Evolutionary conservation across 345 rosid genomes (phyloP), one percentile per base, ranked within the genome.

Genomic region (Acer campestre): DNA sequence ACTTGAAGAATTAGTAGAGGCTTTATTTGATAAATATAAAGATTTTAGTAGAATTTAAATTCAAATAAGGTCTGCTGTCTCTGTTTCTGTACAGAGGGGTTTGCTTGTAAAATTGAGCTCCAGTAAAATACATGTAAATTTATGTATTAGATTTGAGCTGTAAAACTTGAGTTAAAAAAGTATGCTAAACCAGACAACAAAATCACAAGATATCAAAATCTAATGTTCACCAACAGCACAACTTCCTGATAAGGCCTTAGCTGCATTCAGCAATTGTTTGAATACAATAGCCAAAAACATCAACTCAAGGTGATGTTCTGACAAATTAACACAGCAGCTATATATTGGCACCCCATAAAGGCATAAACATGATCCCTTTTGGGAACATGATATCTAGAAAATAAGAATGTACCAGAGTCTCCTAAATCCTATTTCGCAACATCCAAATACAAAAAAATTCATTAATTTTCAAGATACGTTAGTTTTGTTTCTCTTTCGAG

Each of bases 41-140:
- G 35, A 31, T 31, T 31, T 31, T 31, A 31, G 35, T 31, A 31
- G 35, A 31, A 31, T 31, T 25, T 25, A 25, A 31, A 31, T 58
- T 58, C 62, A 58, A 20, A 66, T 73, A 22, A 70, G 86, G 77
- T 77, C 16, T 23, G n/a, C 73, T 74, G 77, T 81, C 76, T 29
- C 25, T 44, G 67, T 58, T 31, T 55, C 55, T 35, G n/a, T n/a
- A n/a, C n/a, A n/a, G n/a, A n/a, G n/a, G n/a, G n/a, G n/a, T n/a
- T n/a, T n/a, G n/a, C n/a, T n/a, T n/a, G n/a, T n/a, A n/a, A n/a
- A n/a, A n/a, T n/a, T n/a, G n/a, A n/a, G n/a, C n/a, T n/a, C n/a
- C n/a, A n/a, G n/a, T n/a, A n/a, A n/a, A n/a, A n/a, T n/a, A n/a
- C n/a, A n/a, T n/a, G n/a, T n/a, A n/a, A n/a, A n/a, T n/a, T n/a